phyloP scores from a whole-genome alignment of 352 stramenopile species.

The Elongisporangium undulatum region DNA sequence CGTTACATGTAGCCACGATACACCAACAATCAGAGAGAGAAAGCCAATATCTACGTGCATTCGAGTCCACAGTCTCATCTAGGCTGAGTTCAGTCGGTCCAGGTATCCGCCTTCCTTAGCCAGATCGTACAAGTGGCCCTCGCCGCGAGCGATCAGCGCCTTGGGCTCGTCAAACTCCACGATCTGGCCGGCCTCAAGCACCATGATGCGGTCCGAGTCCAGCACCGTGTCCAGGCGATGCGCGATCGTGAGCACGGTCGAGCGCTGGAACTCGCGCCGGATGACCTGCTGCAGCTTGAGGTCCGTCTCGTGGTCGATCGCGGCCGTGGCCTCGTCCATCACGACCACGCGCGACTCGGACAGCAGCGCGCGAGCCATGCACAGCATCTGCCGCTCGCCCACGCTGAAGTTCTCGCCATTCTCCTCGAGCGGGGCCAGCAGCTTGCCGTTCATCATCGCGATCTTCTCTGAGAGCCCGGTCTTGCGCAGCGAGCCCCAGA shows the following conservation, averaged over 20 bases:
- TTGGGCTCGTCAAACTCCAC: slow-evolving; percentile 82
- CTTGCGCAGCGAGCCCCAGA: slow-evolving; percentile 41
- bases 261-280: slow-evolving; percentile 81
- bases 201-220: slow-evolving; percentile 95
- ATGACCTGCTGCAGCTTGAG: slow-evolving; percentile 74
- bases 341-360: slow-evolving; percentile 85
- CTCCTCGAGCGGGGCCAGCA: slow-evolving; percentile 77
- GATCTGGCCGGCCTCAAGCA: slow-evolving; percentile 91
- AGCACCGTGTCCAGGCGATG: slow-evolving; percentile 97
- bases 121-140: slow-evolving; percentile 34
- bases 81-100: slow-evolving; percentile 18
- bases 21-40: too few species aligned
- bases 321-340: slow-evolving; percentile 77
- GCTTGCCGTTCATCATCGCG: slow-evolving; percentile 39
- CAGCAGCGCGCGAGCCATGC: slow-evolving; percentile 93
- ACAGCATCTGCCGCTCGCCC: slow-evolving; percentile 95
- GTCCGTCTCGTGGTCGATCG: slow-evolving; percentile 85
- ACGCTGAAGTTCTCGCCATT: slow-evolving; percentile 92
- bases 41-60: slow-evolving; percentile 1
- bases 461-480: slow-evolving; percentile 64
- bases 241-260: slow-evolving; percentile 96
- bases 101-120: slow-evolving; percentile 36
- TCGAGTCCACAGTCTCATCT: slow-evolving; percentile 17
- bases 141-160: slow-evolving; percentile 40
- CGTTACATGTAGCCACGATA: too few species aligned